Evolutionary conservation across 1,284 basidiomycete genomes (phyloP).

Genomic region (Kwoniella shivajii): DNA sequence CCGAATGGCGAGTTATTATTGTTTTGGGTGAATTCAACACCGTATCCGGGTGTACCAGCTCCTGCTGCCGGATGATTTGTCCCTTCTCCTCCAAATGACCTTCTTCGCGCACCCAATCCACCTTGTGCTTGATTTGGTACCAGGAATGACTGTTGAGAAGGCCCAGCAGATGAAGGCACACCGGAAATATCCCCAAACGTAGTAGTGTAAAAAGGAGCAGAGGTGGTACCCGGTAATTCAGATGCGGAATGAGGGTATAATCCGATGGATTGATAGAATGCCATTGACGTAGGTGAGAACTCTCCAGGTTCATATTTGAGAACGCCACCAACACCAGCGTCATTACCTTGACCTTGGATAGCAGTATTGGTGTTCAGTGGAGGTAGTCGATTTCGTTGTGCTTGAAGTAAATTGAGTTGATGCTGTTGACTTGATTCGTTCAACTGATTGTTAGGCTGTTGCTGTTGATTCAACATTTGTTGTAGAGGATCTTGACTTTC

Average conservation of each 20-base stretch:
- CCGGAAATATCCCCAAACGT: conserved; percentile 28
- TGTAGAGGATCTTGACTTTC: conserved; percentile 11
- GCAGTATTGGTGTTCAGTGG: conserved; percentile 24
- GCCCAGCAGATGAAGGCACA: not conserved
- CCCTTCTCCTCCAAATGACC: conserved; percentile 39
- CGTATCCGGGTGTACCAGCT: conserved; percentile 51
- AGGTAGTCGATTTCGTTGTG: conserved; percentile 23
- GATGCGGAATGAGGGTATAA: conserved; percentile 25
- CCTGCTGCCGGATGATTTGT: conserved; percentile 47
- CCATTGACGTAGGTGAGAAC: conserved; percentile 47
- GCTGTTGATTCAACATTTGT: conserved; percentile 11
- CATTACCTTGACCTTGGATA: not conserved
- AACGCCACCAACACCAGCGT: conserved; percentile 4
- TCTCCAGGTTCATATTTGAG: conserved; percentile 41
- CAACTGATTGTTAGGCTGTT: conserved; percentile 20
- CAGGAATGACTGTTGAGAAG: conserved; percentile 20
- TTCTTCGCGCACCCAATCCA: conserved; percentile 19
- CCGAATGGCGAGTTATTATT: conserved; percentile 22
- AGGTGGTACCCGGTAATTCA: conserved; percentile 29
- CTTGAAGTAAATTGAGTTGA: conserved; percentile 23
- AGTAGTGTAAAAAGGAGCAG: conserved; percentile 35
- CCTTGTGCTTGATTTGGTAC: conserved; percentile 1
- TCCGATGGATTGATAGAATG: conserved; percentile 44
- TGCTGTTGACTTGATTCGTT: conserved; percentile 22
- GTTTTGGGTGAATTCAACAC: conserved; percentile 35